Conservation (phyloP, 208 protist species). For the Crithidia sp. region DNA sequence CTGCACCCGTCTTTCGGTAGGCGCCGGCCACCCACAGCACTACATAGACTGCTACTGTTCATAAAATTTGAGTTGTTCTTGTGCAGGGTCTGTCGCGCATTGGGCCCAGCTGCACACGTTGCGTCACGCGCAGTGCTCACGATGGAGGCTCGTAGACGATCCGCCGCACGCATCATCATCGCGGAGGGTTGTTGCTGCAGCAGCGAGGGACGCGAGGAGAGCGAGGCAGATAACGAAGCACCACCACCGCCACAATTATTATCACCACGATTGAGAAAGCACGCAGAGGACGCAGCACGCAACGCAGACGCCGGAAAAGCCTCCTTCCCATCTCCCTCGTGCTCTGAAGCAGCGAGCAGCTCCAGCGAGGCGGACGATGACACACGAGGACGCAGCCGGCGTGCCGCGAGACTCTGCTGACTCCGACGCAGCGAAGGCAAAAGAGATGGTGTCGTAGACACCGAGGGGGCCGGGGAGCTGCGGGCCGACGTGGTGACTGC, state of each 20-base stretch:
- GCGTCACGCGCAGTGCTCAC: background rate
- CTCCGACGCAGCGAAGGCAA: background rate
- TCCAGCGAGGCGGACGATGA: conserved; percentile 4
- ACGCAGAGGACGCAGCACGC: background rate
- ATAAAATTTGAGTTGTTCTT: background rate
- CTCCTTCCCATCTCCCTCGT: background rate
- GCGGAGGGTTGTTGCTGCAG: conserved; percentile 17
- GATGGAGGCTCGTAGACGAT: conserved; percentile 16
- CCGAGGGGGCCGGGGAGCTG: background rate
- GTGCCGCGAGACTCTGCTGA: background rate
- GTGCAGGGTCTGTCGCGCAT: background rate
- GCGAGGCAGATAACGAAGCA: background rate
- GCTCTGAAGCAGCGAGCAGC: background rate
- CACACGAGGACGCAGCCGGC: background rate
- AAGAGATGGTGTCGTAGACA: background rate
- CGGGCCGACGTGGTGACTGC: background rate
- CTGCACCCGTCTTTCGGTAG: background rate
- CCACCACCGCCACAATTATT: background rate
- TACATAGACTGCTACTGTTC: background rate
- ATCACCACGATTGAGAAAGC: background rate
- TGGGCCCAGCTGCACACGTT: background rate
- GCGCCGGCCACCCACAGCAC: background rate
- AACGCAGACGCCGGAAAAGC: background rate
- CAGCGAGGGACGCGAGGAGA: conserved; percentile 18
- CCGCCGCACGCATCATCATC: conserved; percentile 28